Evolutionary conservation across 805 yeast genomes (phyloP).

Genomic region (Huiozyma sinensis): DNA sequence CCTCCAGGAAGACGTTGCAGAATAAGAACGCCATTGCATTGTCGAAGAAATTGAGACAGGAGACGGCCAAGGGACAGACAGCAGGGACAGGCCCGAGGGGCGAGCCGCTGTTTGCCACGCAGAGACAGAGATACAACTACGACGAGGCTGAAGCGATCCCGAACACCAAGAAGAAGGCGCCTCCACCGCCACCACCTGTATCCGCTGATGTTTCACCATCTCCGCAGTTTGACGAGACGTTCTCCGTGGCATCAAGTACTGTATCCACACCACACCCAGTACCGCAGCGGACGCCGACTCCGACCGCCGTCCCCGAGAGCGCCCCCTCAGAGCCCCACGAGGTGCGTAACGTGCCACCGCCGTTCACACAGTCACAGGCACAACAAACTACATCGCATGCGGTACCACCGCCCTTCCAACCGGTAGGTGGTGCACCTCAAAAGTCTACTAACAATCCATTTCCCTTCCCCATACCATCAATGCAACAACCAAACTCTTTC

Average conservation of each 20-base stretch:
- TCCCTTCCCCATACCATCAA: background rate
- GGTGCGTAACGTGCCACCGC: slow-evolving; percentile 1
- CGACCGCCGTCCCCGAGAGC: slow-evolving; percentile 9
- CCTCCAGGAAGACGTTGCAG: slow-evolving; percentile 71
- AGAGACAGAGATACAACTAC: slow-evolving; percentile 23
- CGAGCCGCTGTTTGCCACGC: slow-evolving; percentile 21
- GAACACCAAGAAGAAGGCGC: slow-evolving; percentile 28
- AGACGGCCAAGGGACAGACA: slow-evolving; percentile 54
- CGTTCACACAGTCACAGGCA: slow-evolving; percentile 5
- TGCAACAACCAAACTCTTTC: background rate
- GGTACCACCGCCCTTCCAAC: background rate
- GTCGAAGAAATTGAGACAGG: slow-evolving; percentile 49
- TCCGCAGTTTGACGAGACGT: slow-evolving; percentile 1
- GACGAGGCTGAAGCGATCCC: slow-evolving; percentile 24
- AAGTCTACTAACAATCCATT: slow-evolving; percentile 5
- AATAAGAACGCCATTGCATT: slow-evolving; percentile 84
- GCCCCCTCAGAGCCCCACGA: no score
- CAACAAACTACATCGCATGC: no score
- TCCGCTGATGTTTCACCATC: slow-evolving; percentile 1
- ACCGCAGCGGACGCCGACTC: slow-evolving; percentile 11
- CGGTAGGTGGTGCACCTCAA: slow-evolving; percentile 3
- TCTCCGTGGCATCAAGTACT: background rate
- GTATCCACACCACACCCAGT: slow-evolving; percentile 11
- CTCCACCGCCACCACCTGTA: slow-evolving; percentile 35
- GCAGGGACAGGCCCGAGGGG: slow-evolving; percentile 42